phyloP scores from a whole-genome alignment of 495 filamentous ascomycete genomes.

The Podospora pseudopauciseta region DNA sequence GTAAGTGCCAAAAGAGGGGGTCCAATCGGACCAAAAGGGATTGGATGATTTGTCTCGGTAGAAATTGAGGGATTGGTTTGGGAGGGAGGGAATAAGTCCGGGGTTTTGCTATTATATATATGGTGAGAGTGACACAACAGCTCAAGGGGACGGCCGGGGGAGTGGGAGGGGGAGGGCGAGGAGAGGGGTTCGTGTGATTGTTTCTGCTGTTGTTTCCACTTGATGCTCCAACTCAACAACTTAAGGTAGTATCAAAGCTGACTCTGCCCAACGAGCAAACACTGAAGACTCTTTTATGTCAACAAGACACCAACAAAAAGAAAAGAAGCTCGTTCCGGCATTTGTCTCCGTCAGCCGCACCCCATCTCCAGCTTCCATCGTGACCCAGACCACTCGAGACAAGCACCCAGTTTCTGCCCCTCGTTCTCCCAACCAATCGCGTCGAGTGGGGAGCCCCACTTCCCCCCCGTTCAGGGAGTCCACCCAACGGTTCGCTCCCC shows the following conservation, averaged over 20 bases:
- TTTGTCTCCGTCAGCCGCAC: conserved; percentile 1
- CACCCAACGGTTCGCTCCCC: not conserved
- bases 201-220: not conserved
- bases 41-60: not conserved
- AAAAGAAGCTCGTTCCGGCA: not conserved
- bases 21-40: not conserved
- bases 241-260: not conserved
- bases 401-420: not conserved
- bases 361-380: not conserved
- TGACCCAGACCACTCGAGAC: not conserved
- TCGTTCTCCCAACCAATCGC: conserved; percentile 6
- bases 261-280: not conserved
- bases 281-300: not conserved
- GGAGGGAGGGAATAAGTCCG: not conserved
- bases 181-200: not conserved
- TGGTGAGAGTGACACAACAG: not conserved
- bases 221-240: not conserved
- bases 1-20: not conserved
- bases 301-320: not conserved
- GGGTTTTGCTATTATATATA: not conserved
- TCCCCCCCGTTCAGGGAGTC: conserved; percentile 2
- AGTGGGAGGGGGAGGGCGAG: too few species aligned
- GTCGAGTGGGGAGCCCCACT: conserved; percentile 1
- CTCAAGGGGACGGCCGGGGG: not conserved
- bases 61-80: not conserved